phyloP scores from a whole-genome alignment of 768 basidiomycete species.

The Aureoboletus auriporus region DNA sequence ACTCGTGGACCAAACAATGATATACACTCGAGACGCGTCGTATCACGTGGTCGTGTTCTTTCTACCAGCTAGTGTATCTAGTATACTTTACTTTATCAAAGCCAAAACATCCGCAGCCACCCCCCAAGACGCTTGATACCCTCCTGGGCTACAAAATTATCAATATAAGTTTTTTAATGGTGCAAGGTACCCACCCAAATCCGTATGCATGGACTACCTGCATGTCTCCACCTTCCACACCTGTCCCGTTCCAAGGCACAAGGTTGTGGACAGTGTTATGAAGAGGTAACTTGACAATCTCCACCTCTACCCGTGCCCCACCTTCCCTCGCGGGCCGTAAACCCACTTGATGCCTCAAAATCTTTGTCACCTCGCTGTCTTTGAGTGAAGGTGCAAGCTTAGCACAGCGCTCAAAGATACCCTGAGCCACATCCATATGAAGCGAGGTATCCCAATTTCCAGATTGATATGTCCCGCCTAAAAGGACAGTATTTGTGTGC shows the following conservation, averaged over 20 bases:
- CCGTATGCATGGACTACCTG: constrained; percentile 58
- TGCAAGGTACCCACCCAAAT: constrained; percentile 40
- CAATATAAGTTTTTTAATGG: constrained; percentile 1
- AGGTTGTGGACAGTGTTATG: constrained; percentile 10
- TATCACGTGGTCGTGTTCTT: constrained; percentile 31
- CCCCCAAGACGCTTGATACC: constrained; percentile 43
- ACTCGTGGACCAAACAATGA: constrained; percentile 23
- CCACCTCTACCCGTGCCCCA: constrained; percentile 54
- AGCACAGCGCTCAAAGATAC: constrained; percentile 46
- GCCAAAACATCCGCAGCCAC: constrained; percentile 36
- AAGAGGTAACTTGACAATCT: constrained; percentile 37
- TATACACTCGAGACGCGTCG: constrained; percentile 26
- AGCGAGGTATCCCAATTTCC: constrained; percentile 50
- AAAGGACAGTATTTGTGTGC: constrained; percentile 42
- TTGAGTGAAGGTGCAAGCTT: constrained; percentile 34
- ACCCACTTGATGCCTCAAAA: constrained; percentile 55
- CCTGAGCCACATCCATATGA: constrained; percentile 35
- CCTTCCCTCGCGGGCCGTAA: constrained; percentile 53
- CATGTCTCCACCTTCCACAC: constrained; percentile 21
- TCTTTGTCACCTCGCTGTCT: constrained; percentile 33
- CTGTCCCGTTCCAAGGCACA: constrained; percentile 15
- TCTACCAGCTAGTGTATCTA: no score
- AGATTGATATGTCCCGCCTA: constrained; percentile 55
- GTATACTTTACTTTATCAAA: constrained; percentile 16
- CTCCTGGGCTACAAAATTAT: constrained; percentile 28